Evolutionary conservation across 2,329 filamentous ascomycete genomes (phyloP), one percentile per base, ranked within the genome.

Genomic region (Tetracladium maxilliforme): DNA sequence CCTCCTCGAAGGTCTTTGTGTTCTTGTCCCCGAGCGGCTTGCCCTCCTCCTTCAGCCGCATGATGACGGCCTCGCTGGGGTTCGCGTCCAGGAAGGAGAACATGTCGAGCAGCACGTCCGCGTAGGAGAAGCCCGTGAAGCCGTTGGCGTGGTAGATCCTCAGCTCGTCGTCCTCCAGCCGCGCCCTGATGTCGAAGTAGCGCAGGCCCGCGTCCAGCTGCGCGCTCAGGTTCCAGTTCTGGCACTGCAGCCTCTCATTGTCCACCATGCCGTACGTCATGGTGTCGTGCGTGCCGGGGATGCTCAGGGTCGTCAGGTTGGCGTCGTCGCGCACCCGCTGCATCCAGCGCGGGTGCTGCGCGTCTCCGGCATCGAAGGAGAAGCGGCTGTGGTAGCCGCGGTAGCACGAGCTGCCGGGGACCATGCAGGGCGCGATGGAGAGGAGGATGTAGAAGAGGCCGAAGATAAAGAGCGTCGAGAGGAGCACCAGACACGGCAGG

Each of bases 201-300:
- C 58, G 52, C 41, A 64, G 35, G 7, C 61, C 61, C 3, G 54
- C 51, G 17, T 38, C 27, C 21, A 65, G 51, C 41, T 65, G 61
- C 10, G 43, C 45, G 10, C 30, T 35, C 13, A 66, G 46, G 33
- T 51, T 49, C 34, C 47, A 47, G 36, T 60, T 62, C 42, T 66
- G 61, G 37, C 58, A 63, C 38, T 59, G 51, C 6, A 31, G 27
- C n/a, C n/a, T n/a, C n/a, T n/a, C n/a, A n/a, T n/a, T n/a, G n/a
- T n/a, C n/a, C n/a, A n/a, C n/a, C n/a, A n/a, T n/a, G 25, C 54
- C 49, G 7, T 31, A 28, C 11, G 61, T 64, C 53, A 65, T 54
- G 14, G 60, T 63, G 39, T 65, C 60, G 43, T 65, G 61, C 3
- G 61, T 64, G 16, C 61, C 61, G 1, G 61, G 61, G 30, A 65